Base-by-base conservation (phyloP, 108 stramenopile genomes). In the Discostella pseudostelligera region DNA sequence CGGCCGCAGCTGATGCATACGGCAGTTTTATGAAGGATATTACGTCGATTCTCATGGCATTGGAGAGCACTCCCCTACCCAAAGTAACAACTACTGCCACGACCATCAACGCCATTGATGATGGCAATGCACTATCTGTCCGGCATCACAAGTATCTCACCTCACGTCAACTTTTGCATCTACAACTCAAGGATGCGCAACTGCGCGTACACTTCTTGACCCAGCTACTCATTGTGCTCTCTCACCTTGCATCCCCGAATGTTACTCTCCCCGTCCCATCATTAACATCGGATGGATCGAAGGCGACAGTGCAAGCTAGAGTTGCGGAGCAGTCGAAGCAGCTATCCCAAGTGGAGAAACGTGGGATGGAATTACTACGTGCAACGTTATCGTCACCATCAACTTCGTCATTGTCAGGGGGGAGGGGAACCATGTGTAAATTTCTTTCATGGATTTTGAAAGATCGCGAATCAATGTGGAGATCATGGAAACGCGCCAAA, bases 401-500 rank as follows among this genome's bases (percentile, higher is more conserved):
- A 29, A 19, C 12, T n/a, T n/a, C n/a, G n/a, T n/a, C n/a, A n/a
- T n/a, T n/a, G n/a, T n/a, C n/a, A n/a, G n/a, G n/a, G n/a, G n/a
- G n/a, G n/a, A n/a, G n/a, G 12, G 62, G 39, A 29, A 36, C 17
- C 10, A 47, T 54, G 36, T 55, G 57, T 45, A 59, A 40, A 17
- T 58, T 67, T 40, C 13, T 82, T 2, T 46, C 65, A 25, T 80
- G 75, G 69, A 79, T 89, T 11, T 59, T 89, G 42, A 43, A 58
- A 8, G 69, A 76, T 24, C 62, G 82, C 8, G 91, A 93, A 64
- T 54, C 58, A 19, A 67, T 74, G 39, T 93, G 88, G 88, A 74
- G 82, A 56, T 43, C 76, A 25, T 93, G 91, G 91, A 93, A 93
- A 53, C 83, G 82, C 47, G 75, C 84, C 36, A 89, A 89, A 46